These are phyloP conservation scores for Acephala macrosclerotiorum DNA, from an alignment of 2,329 filamentous ascomycete species.

Conservation along the genomic window DNA sequence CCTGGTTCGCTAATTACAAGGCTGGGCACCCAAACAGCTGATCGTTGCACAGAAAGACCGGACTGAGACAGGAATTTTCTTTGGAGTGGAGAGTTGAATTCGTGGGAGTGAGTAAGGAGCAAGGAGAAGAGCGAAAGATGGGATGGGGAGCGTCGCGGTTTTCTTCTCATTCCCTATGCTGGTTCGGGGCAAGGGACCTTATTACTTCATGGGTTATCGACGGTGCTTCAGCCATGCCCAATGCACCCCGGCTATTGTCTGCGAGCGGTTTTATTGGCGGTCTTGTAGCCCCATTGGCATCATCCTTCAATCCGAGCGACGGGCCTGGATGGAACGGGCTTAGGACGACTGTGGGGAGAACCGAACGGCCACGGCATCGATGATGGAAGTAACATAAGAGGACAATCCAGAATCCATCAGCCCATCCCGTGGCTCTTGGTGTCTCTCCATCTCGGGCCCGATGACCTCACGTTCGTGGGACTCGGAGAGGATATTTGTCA, in stretches of 20 bases:
- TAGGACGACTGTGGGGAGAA: constrained; percentile 1
- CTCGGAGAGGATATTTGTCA: background rate
- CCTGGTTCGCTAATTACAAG: constrained; percentile 15
- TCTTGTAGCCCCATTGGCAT: background rate
- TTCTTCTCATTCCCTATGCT: constrained; percentile 8
- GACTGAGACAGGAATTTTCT: background rate
- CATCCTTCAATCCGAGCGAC: constrained; percentile 24
- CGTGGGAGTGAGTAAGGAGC: background rate
- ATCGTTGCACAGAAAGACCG: background rate
- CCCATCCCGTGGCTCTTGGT: background rate
- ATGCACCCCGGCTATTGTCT: constrained; percentile 19
- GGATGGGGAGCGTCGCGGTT: constrained; percentile 9
- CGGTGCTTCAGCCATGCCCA: constrained; percentile 17
- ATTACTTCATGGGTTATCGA: constrained; percentile 5
- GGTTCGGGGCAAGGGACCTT: constrained; percentile 20
- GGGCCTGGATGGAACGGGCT: background rate
- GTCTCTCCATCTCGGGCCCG: background rate
- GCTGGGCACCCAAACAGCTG: constrained; percentile 4
- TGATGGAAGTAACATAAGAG: background rate
- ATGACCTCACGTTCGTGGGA: background rate
- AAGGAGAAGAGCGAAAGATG: constrained; percentile 1
- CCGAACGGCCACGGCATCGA: background rate
- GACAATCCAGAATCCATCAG: background rate
- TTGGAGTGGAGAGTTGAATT: constrained; percentile 3
- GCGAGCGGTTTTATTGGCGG: constrained; percentile 9